Evolutionary conservation across 2,329 filamentous ascomycete species (phyloP), one percentile per base, ranked within the genome.

Genomic region (Pseudonectria buxi): DNA sequence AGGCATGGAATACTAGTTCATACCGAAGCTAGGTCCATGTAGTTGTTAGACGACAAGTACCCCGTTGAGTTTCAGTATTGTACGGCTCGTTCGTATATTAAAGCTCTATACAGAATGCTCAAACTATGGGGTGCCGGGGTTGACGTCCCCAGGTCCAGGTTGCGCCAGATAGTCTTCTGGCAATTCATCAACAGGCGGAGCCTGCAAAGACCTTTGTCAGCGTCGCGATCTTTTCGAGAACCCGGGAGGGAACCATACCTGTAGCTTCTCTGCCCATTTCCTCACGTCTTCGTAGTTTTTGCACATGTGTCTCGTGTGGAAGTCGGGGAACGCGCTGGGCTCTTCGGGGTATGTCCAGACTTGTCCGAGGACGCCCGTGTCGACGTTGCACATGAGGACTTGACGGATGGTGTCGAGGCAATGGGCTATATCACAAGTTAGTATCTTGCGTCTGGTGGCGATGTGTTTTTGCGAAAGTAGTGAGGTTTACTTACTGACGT

Each of bases 381-480:
- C 78, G 14, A 72, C 63, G 18, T 69, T 74, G 55, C 77, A 81
- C 73, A 80, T 80, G 11, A 81, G 62, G 12, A 77, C 71, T 50
- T 81, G 76, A 1, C 76, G 71, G 29, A 81, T 40, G 4, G 72
- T 74, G 43, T 81, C 78, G 24, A 81, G 59, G 39, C 78, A 81
- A 41, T 81, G 76, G 1, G 49, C 50, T 56, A 5, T 2, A 7
- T 4, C 13, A 45, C 7, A 41, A 25, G 10, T 26, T 15, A 7
- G 10, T 2, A 15, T 14, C 16, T 14, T 14, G 14, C 2, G 1
- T 11, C 22, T 24, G 15, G 18, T 7, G 7, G 27, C n/a, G 2
- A 33, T 10, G 13, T 4, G 4, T 18, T 10, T 10, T 3, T 25
- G 6, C 4, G 3, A n/a, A 10, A 11, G 10, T 11, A 14, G 4